These are phyloP conservation scores for Lepidium didymum DNA, from an alignment of 345 rosid genomes.

Conservation along the genomic window DNA sequence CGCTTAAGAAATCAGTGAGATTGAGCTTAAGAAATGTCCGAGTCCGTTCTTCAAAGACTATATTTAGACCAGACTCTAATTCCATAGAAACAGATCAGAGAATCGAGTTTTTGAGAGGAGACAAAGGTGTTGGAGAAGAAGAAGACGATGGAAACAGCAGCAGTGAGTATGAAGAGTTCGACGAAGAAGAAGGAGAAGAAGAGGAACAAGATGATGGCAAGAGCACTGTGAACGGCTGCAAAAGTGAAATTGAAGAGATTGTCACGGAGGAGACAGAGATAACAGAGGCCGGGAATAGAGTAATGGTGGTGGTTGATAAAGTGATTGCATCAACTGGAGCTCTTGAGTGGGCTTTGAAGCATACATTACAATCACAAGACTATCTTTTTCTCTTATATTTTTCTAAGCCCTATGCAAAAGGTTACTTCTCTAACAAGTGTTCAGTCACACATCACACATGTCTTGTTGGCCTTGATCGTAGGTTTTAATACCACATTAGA, in stretches of 20 bases:
- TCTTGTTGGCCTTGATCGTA: too few relatives aligned
- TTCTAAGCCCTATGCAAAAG: constrained; percentile 36
- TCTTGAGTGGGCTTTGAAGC: constrained; percentile 87
- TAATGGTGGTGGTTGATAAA: constrained; percentile 82
- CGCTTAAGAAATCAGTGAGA: constrained; percentile 38
- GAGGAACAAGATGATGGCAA: constrained; percentile 16
- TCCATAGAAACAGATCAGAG: constrained; percentile 37
- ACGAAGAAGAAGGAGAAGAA: background rate
- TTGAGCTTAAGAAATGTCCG: constrained; percentile 29
- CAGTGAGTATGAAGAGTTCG: constrained; percentile 22
- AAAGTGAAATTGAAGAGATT: background rate
- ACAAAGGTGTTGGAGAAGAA: background rate
- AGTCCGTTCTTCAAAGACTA: constrained; percentile 35
- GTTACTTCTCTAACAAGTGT: constrained; percentile 18
- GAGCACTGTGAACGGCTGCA: constrained; percentile 2
- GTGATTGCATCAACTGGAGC: constrained; percentile 63
- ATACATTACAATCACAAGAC: constrained; percentile 50
- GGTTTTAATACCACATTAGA: too few relatives aligned
- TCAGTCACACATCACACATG: too few relatives aligned
- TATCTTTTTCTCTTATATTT: constrained; percentile 57
- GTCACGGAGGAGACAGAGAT: constrained; percentile 8
- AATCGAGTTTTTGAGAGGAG: constrained; percentile 38
- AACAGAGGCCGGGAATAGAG: constrained; percentile 38
- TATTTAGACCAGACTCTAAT: constrained; percentile 22
- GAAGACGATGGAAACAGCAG: background rate